Base-by-base conservation (phyloP, 176 grass and related monocot genomes). In the Ampelocalamus luodianensis region DNA sequence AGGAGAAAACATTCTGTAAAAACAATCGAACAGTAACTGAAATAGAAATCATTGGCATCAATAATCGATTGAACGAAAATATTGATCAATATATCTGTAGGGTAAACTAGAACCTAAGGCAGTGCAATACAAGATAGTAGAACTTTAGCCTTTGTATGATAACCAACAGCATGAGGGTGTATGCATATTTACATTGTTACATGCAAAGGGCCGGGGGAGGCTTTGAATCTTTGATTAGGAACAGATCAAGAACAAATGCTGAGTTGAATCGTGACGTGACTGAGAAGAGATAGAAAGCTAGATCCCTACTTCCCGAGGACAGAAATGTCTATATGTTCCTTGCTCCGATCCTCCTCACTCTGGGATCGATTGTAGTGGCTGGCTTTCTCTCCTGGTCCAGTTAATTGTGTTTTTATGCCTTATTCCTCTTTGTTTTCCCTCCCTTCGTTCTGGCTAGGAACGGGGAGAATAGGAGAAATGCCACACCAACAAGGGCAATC, bases 301-400 rank as follows among this genome's bases (percentile, higher is more conserved):
- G 81, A 89, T 79, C 63, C 89, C 86, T 82, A 85, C 86, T 85
- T 76, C 90, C 82, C 65, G 44, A 77, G 65, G 80, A 83, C 80
- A 82, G 15, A 81, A 85, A 81, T 85, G 18, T 81, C 85, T 85
- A 85, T 77, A n/a, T n/a, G n/a, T n/a, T 85, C 82, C 81, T 79
- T 85, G 27, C 34, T 42, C 76, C 24, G 16, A 51, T 10, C 43
- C 14, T 32, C 51, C 80, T 68, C 69, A 63, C 24, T 14, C 61
- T 5, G 26, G 60, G 11, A 15, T 29, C 26, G 26, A 29, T 55
- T 18, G 20, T 24, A 81, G 43, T 26, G 32, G 32, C 80, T 43
- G 14, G 1, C 72, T 56, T 36, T 23, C 65, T 18, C 59, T 61
- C 4, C 54, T 20, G 54, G 3, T n/a, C 54, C 20, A n/a, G 54